Evolutionary conservation across 352 stramenopile species (phyloP), one percentile per base, ranked within the genome.

Genomic region (Thraustotheca clavata): DNA sequence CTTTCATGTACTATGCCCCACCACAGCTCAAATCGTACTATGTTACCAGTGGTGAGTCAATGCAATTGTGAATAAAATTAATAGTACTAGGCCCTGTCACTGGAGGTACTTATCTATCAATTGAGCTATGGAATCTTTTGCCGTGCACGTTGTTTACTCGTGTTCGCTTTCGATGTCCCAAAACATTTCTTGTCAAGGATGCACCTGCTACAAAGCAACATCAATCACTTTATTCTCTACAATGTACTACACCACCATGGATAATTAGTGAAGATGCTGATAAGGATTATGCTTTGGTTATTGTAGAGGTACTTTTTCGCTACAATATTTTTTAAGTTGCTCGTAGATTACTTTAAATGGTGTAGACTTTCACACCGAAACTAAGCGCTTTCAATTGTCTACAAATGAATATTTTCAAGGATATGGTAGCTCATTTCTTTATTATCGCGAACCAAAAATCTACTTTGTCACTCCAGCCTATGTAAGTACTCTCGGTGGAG

Each of bases 311-410:
- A 55, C 38, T n/a, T 40, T 18, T n/a, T 16, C n/a, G 31, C 52
- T 20, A 22, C 49, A 8, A 20, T 20, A 16, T 47, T 3, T 5
- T 11, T 22, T 34, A 35, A 31, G 14, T 20, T 2, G 5, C 7
- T 29, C n/a, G 7, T 40, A 65, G 57, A n/a, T 65, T 9, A 65
- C 57, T 4, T 46, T 65, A 14, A 65, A 65, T 26, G 57, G 57
- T 11, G 38, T 50, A 20, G 57, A 65, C 38, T 65, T 46, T 20
- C 9, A 32, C 18, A 65, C 14, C 27, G 57, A 65, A 29, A 20
- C 16, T 16, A 39, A 8, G n/a, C 35, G 46, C 12, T 54, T 65
- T 31, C 18, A 22, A n/a, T 29, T 46, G 12, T 55, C 20, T 33
- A 14, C 6, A 4, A 27, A 65, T 32, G 9, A 29, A 46, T 27